Base-by-base conservation (phyloP, 768 basidiomycete species). In the Rhizopogon vesiculosus region DNA sequence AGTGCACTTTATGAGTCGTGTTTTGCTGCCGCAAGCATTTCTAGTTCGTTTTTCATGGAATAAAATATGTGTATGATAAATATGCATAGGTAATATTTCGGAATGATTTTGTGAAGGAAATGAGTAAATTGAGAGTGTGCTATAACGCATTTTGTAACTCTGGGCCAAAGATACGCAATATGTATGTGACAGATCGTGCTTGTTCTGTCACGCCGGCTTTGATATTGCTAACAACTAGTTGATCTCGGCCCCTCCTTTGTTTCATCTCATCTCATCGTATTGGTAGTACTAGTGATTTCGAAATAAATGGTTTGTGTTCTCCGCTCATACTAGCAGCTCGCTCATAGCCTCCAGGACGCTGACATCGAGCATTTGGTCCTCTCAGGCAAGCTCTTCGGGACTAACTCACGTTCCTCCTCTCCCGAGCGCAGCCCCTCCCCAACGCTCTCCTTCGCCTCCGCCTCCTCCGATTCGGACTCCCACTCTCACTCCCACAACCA, bases 331-430 rank as follows among this genome's bases (percentile, higher is more conserved):
- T 3, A 18, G 1, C 13, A 19, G 9, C 8, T 10, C 48, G 5
- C 48, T 38, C 19, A 49, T 49, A 3, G 48, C 35, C 40, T 5
- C 25, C 35, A 73, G 72, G 61, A 74, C 51, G 74, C 72, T 1
- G 77, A 86, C 64, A 78, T 91, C 51, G 89, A 91, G 65, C 80
- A 84, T 51, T 76, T 88, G 31, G 83, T 89, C 44, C 83, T 90
- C 42, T 91, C 91, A 13, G 91, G 91, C 41, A 82, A 83, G 60
- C 78, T 92, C 40, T 91, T 91, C 71, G 79, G 78, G 42, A 76
- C 78, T 4, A 58, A 67, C 15, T 69, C 74, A 1, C 77, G 82
- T 8, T 80, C 86, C 2, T 78, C 79, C 3, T 89, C 89, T 3
- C 88, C 90, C 3, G 69, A 72, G 12, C 80, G 87, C 58, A 75